Evolutionary conservation across 345 rosid species (phyloP).

Genomic region (Moringa oleifera): DNA sequence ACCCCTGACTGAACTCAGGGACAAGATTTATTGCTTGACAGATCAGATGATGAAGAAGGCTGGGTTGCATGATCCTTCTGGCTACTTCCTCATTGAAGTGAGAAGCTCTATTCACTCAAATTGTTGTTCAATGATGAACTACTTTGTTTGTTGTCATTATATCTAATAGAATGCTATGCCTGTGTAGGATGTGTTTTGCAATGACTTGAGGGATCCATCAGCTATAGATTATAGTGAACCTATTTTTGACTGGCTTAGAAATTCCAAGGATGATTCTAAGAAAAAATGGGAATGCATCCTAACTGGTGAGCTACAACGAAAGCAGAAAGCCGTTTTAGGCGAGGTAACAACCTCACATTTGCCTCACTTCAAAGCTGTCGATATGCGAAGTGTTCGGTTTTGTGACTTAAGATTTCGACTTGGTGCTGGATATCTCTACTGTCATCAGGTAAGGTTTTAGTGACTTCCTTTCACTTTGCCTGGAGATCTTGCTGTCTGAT

Average conservation of each 20-base stretch:
- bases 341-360: constrained; percentile 27
- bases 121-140: background rate
- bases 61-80: constrained; percentile 63
- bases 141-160: constrained; percentile 2
- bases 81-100: constrained; percentile 90
- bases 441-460: constrained; percentile 62
- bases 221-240: constrained; percentile 69
- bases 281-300: constrained; percentile 63
- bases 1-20: constrained; percentile 60
- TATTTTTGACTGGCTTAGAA: constrained; percentile 68
- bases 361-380: constrained; percentile 49
- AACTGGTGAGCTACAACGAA: constrained; percentile 50
- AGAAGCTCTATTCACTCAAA: constrained; percentile 7
- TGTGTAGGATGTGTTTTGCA: constrained; percentile 61
- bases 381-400: constrained; percentile 61
- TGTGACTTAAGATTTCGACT: constrained; percentile 67
- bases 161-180: constrained; percentile 12
- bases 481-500: background rate
- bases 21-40: constrained; percentile 69
- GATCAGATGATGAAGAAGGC: constrained; percentile 79
- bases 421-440: constrained; percentile 80
- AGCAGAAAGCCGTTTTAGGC: constrained; percentile 51
- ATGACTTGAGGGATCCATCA: constrained; percentile 64
- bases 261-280: constrained; percentile 62
- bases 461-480: background rate